These are phyloP conservation scores for Ceratocystis cacaofunesta DNA, from an alignment of 2,329 filamentous ascomycete species.

Conservation along the genomic window DNA sequence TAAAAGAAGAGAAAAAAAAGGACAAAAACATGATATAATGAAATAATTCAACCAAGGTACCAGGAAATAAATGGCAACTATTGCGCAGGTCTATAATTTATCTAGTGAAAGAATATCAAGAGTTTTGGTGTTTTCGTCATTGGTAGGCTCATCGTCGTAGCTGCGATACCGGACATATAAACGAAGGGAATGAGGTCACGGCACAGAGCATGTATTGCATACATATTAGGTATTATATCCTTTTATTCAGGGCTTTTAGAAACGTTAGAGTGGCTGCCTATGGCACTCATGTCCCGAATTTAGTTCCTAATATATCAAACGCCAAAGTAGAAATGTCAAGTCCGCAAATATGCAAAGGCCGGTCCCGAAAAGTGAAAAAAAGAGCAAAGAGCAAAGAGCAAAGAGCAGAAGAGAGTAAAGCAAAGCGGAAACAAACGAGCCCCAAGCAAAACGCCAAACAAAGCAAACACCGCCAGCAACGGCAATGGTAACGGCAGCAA, in stretches of 20 bases:
- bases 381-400: neutral
- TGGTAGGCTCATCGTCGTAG: neutral
- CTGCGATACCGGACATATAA: neutral
- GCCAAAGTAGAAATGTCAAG: neutral
- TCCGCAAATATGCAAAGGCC: constrained; percentile 5
- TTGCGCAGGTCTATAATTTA: too few species aligned
- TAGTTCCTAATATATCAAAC: constrained; percentile 5
- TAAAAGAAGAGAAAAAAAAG: neutral
- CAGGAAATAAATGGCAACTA: neutral
- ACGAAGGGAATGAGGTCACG: neutral
- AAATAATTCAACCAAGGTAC: neutral
- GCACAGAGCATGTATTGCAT: neutral
- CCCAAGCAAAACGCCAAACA: neutral
- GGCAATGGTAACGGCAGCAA: neutral
- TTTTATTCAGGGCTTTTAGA: neutral
- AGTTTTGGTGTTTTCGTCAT: too few species aligned
- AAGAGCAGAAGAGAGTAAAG: neutral
- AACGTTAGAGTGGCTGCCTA: neutral
- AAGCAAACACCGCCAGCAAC: neutral
- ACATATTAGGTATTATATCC: neutral
- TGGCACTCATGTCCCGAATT: neutral
- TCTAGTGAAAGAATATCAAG: too few species aligned
- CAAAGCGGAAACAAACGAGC: neutral
- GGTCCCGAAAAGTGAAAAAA: neutral
- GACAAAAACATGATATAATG: neutral